These are phyloP conservation scores for Gentiana macrophylla DNA, from an alignment of 257 asterid species.

Conservation along the genomic window DNA sequence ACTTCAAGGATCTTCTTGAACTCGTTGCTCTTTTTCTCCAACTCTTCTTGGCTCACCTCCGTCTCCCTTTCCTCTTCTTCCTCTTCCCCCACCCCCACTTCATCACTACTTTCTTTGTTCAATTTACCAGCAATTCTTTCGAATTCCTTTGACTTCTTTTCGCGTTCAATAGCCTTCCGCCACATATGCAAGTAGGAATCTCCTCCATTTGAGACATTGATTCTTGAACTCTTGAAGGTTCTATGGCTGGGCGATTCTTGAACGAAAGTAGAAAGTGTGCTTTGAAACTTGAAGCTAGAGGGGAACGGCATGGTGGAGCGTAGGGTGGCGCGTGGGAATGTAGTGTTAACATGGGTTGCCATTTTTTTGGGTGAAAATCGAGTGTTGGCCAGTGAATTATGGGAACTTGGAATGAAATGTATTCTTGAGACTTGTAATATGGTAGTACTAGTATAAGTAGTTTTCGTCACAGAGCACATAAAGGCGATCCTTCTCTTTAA, in stretches of 20 bases:
- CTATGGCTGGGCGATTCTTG: slow-evolving; percentile 9
- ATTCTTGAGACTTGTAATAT: too few relatives aligned
- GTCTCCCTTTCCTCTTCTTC: slow-evolving; percentile 12
- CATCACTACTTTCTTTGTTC: not conserved
- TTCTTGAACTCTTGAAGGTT: slow-evolving; percentile 19
- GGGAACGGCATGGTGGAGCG: slow-evolving; percentile 39
- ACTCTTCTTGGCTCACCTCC: slow-evolving; percentile 26
- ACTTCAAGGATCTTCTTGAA: slow-evolving; percentile 69
- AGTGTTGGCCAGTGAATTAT: too few relatives aligned
- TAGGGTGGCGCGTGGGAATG: slow-evolving; percentile 22
- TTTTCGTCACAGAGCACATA: too few relatives aligned
- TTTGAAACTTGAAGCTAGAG: slow-evolving; percentile 11
- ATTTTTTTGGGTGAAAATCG: slow-evolving; percentile 16
- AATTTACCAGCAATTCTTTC: slow-evolving; percentile 38
- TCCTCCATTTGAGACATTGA: slow-evolving; percentile 33
- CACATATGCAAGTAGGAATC: slow-evolving; percentile 89
- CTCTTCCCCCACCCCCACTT: slow-evolving; percentile 8
- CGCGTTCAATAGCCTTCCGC: slow-evolving; percentile 71
- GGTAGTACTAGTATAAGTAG: too few relatives aligned
- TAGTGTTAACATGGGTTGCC: slow-evolving; percentile 44
- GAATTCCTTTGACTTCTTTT: slow-evolving; percentile 47
- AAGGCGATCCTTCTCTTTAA: too few relatives aligned
- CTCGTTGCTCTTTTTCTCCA: slow-evolving; percentile 51
- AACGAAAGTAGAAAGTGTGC: slow-evolving; percentile 19
- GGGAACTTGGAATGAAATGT: too few relatives aligned